Evolutionary conservation across 1,284 basidiomycete genomes (phyloP), one percentile per base, ranked within the genome.

Genomic region (Leccinum fuscescens): DNA sequence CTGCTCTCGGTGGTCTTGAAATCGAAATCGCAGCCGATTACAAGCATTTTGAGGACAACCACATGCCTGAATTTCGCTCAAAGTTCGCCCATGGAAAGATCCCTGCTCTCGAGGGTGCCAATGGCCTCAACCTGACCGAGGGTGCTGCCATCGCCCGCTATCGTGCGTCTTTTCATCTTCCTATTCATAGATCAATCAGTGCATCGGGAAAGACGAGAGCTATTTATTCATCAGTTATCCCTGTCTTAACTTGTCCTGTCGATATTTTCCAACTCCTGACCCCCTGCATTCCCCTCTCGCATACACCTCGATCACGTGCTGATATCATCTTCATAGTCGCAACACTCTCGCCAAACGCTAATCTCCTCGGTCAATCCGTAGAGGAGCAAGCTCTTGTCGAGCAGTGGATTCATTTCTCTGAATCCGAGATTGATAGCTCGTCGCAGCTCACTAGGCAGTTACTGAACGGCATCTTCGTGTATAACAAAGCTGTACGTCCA

Each of bases 21-120:
- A 73, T 95, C 69, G 85, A 90, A 63, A 62, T 81, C 62, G 82
- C 84, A 49, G 73, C 77, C 37, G 69, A 64, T 64, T 91, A 90
- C 74, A 82, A 80, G 67, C 87, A 89, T 72, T 81, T 78, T 62
- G 82, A 89, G 74, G 85, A 87, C 75, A 94, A 95, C 83, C 88
- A 87, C 74, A 84, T 84, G 66, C 82, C 86, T 0, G 91, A 90
- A 63, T 94, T 89, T 78, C 76, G 89, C 57, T 72, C 80, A 66
- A 94, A 94, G 76, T 94, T 93, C 79, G 88, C 91, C 50, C 82
- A 85, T 66, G 92, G 90, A 64, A 93, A 92, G 81, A 86, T 96
- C 68, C 96, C 96, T 48, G 88, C 88, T 39, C 86, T 92, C 60
- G 91, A 94, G 75, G 80, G 81, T 56, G 77, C 81, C 49, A 88